phyloP scores from a whole-genome alignment of 371 early-diverging fungal genomes.

The Mortierella sp. region DNA sequence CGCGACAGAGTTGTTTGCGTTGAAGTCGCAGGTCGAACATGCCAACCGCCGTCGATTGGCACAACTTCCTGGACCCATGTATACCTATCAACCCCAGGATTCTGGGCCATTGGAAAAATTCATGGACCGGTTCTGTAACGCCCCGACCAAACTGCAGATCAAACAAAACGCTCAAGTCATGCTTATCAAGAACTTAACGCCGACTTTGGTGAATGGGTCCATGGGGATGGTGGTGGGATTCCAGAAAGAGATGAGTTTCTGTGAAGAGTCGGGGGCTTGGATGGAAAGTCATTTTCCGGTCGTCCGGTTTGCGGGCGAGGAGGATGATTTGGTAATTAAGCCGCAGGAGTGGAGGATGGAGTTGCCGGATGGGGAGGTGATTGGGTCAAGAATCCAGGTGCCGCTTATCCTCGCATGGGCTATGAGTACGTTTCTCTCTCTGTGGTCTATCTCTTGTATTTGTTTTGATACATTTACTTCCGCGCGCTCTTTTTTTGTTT shows the following conservation, averaged over 20 bases:
- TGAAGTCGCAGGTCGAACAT: constrained; percentile 77
- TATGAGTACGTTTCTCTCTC: constrained; percentile 54
- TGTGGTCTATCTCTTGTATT: not conserved
- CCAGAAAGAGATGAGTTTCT: constrained; percentile 22
- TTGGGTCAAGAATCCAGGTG: constrained; percentile 66
- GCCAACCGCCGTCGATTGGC: constrained; percentile 74
- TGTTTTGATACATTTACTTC: not conserved
- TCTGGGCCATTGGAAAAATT: constrained; percentile 58
- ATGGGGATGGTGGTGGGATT: constrained; percentile 82
- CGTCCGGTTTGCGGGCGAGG: constrained; percentile 67
- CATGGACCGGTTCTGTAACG: constrained; percentile 64
- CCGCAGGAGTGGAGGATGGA: constrained; percentile 75
- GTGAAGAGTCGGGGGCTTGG: constrained; percentile 5
- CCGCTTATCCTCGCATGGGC: constrained; percentile 79
- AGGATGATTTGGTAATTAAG: constrained; percentile 64
- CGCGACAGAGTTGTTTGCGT: constrained; percentile 87
- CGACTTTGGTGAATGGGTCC: constrained; percentile 87
- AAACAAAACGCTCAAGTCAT: constrained; percentile 90
- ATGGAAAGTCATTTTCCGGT: constrained; percentile 62
- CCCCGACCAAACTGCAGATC: constrained; percentile 71
- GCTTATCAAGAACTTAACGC: constrained; percentile 82
- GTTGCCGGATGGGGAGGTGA: constrained; percentile 61
- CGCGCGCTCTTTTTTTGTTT: not conserved
- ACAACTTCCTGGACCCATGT: constrained; percentile 61
- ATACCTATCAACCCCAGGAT: constrained; percentile 58